phyloP scores from a whole-genome alignment of 768 basidiomycete genomes.

The Jaapia argillacea region DNA sequence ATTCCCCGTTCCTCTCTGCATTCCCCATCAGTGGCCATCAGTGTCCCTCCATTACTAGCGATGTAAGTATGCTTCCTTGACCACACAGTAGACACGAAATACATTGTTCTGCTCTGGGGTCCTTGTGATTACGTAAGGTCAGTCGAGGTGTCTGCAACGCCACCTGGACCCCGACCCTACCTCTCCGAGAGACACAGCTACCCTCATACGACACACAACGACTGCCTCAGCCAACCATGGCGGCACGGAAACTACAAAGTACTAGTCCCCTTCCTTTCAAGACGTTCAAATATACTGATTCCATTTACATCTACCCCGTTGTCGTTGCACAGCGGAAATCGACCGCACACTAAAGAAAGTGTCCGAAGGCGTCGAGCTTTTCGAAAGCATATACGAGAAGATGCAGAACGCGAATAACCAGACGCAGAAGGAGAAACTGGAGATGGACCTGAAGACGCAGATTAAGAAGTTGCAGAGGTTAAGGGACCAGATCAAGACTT shows the following conservation, averaged over 20 bases:
- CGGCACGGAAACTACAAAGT: conserved; percentile 89
- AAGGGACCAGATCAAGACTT: conserved; percentile 87
- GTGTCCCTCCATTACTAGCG: too few species aligned
- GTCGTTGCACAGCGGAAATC: conserved; percentile 72
- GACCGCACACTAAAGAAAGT: conserved; percentile 99
- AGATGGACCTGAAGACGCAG: conserved; percentile 92
- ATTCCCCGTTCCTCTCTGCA: too few species aligned
- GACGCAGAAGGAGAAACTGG: conserved; percentile 97
- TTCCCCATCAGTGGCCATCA: too few species aligned
- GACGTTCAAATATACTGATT: not conserved
- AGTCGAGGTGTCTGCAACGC: too few species aligned
- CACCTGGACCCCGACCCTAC: too few species aligned
- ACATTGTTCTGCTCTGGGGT: too few species aligned
- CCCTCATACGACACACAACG: too few species aligned
- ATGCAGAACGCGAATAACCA: conserved; percentile 94
- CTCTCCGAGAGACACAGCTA: too few species aligned
- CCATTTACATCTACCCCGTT: not conserved
- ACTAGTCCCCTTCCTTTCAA: conserved; percentile 3
- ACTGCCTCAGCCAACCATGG: too few species aligned
- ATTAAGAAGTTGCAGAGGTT: conserved; percentile 90
- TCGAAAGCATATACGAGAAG: conserved; percentile 95
- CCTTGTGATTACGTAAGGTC: too few species aligned
- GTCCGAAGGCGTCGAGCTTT: conserved; percentile 87
- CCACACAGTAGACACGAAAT: too few species aligned
- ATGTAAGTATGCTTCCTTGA: too few species aligned